Percentiles rank a stretch among this genome's conserved stretches.
phyloP scores from a whole-genome alignment of 2,329 filamentous ascomycete genomes.

The Alternaria hordeiaustralica region DNA sequence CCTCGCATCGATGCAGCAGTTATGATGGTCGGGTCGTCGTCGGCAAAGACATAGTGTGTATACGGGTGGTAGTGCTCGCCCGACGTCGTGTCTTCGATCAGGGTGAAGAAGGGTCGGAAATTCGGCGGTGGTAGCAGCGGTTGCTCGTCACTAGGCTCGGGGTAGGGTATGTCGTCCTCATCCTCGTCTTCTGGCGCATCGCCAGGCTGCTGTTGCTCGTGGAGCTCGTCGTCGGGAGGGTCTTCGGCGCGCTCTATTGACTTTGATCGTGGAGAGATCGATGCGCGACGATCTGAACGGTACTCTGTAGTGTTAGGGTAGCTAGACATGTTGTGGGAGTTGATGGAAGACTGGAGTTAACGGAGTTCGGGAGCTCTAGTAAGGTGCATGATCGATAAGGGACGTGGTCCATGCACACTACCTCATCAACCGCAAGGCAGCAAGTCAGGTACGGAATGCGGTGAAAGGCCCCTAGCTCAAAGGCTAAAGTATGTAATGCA shows the following conservation, averaged over 20 bases:
- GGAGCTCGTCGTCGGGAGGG: slow-evolving; percentile 25
- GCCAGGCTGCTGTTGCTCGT: slow-evolving; percentile 26
- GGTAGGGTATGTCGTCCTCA: slow-evolving; percentile 44
- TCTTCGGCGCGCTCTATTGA: slow-evolving; percentile 32
- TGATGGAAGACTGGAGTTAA: slow-evolving; percentile 25
- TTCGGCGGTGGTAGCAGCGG: slow-evolving; percentile 51
- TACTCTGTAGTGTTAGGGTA: slow-evolving; percentile 26
- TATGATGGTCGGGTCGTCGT: slow-evolving; percentile 83
- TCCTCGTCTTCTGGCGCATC: slow-evolving; percentile 21
- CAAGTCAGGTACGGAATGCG: neutral
- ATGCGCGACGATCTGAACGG: slow-evolving; percentile 21
- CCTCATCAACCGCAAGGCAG: slow-evolving; percentile 15
- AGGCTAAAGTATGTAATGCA: slow-evolving; percentile 1
- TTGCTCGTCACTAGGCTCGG: slow-evolving; percentile 42
- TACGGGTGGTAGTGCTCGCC: slow-evolving; percentile 81
- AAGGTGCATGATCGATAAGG: slow-evolving; percentile 29
- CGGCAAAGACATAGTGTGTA: slow-evolving; percentile 90
- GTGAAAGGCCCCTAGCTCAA: neutral
- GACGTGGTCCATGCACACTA: slow-evolving; percentile 27
- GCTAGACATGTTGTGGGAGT: slow-evolving; percentile 38
- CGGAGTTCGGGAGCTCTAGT: slow-evolving; percentile 31
- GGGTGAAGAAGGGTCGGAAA: slow-evolving; percentile 84
- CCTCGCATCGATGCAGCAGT: slow-evolving; percentile 68
- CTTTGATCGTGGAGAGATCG: slow-evolving; percentile 37
- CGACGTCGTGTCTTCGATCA: slow-evolving; percentile 78